A percentile compares a stretch with the other conserved stretches of the same genome.
These are phyloP conservation scores for Tulasnella sp. DNA, from an alignment of 768 basidiomycete species.

Conservation along the genomic window DNA sequence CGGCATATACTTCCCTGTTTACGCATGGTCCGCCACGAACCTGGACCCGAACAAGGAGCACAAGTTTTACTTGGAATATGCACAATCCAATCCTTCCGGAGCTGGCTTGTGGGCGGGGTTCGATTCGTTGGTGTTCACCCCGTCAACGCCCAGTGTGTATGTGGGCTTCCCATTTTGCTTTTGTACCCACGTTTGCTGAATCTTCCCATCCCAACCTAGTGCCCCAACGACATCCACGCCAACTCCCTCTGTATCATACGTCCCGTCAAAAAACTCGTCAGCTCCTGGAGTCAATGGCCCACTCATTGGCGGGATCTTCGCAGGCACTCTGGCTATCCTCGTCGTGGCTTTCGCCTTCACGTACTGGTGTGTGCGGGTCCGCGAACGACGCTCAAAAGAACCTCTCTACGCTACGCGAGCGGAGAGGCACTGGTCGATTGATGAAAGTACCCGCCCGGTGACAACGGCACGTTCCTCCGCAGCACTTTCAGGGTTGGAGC, in stretches of 20 bases:
- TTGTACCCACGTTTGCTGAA: background rate
- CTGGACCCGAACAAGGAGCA: slow-evolving; percentile 21
- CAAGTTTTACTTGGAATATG: slow-evolving; percentile 13
- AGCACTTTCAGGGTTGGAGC: background rate
- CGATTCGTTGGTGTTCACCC: slow-evolving; percentile 17
- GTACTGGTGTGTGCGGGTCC: background rate
- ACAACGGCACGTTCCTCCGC: background rate
- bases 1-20: slow-evolving; percentile 15
- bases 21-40: slow-evolving; percentile 20
- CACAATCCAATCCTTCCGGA: background rate
- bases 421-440: background rate
- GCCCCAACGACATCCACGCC: background rate
- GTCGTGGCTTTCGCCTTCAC: background rate
- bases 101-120: slow-evolving; percentile 16
- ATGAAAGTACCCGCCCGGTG: background rate
- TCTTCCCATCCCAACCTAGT: background rate
- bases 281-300: background rate
- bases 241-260: background rate
- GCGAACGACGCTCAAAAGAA: background rate
- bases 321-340: background rate
- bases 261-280: background rate
- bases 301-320: background rate
- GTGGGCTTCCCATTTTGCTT: background rate
- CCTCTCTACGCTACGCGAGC: background rate
- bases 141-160: background rate